Evolutionary conservation across 2,329 filamentous ascomycete species (phyloP).

Genomic region (Myotisia sp.): DNA sequence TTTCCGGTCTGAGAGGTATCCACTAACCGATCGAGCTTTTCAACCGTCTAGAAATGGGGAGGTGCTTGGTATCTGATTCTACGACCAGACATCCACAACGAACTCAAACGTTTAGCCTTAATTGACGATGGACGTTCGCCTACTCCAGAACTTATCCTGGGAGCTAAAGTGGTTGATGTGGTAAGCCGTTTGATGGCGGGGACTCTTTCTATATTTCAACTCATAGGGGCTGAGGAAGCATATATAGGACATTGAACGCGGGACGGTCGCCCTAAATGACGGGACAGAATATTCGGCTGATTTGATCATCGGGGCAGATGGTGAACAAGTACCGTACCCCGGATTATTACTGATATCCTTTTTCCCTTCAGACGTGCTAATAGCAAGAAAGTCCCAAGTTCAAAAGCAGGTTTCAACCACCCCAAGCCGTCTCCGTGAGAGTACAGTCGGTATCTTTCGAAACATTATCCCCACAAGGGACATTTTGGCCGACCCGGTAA

Average conservation of each 20-base stretch:
- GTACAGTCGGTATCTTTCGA: background rate
- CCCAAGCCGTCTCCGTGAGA: background rate
- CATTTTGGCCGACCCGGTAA: background rate
- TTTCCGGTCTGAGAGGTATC: too few species aligned
- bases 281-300: conserved; percentile 20
- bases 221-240: background rate
- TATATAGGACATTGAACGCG: background rate
- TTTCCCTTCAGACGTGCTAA: too few species aligned
- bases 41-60: background rate
- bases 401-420: background rate
- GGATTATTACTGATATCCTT: background rate
- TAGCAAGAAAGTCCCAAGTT: too few species aligned
- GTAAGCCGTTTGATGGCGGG: background rate
- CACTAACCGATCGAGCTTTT: too few species aligned
- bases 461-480: background rate
- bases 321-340: conserved; percentile 8
- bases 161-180: background rate
- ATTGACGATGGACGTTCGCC: conserved; percentile 16
- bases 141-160: conserved; percentile 12
- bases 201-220: background rate
- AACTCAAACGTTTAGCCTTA: conserved; percentile 1
- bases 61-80: background rate
- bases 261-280: conserved; percentile 12
- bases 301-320: conserved; percentile 27
- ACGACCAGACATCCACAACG: conserved; percentile 2